phyloP scores from a whole-genome alignment of 805 yeast genomes.

The Lipomyces kockii region DNA sequence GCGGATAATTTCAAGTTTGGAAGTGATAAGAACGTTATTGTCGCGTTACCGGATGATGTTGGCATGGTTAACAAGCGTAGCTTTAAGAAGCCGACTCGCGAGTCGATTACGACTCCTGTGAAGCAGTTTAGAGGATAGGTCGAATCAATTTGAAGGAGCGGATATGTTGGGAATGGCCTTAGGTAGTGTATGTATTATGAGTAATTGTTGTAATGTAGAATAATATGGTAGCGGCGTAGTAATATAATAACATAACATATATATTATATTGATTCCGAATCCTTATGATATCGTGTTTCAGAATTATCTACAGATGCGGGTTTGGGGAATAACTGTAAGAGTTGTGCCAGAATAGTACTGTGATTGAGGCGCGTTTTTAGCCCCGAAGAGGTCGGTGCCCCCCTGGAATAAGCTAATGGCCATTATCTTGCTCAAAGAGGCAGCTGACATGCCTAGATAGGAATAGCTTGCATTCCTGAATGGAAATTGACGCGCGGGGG shows the following conservation, averaged over 20 bases:
- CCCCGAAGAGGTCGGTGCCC: neutral
- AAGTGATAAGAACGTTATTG: constrained; percentile 68
- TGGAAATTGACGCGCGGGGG: neutral
- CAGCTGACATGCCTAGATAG: neutral
- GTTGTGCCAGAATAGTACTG: neutral
- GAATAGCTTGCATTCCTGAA: neutral
- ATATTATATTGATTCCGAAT: no score
- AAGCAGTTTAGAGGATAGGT: constrained; percentile 19
- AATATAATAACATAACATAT: neutral
- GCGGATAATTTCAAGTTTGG: constrained; percentile 82
- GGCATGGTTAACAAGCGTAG: constrained; percentile 66
- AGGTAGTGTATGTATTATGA: neutral
- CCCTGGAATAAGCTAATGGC: neutral
- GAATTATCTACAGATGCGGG: neutral
- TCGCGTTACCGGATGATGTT: constrained; percentile 74
- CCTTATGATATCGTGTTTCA: no score
- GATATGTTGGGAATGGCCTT: neutral
- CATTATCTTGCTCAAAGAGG: neutral
- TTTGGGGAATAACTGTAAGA: neutral
- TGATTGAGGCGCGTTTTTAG: neutral
- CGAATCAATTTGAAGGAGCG: neutral
- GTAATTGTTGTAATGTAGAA: neutral
- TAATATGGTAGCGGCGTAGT: neutral
- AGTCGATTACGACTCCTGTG: constrained; percentile 50
- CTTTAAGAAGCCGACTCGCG: constrained; percentile 61